Evolutionary conservation across 106 monocot genomes (phyloP), one percentile per base, ranked within the genome.

Genomic region (Gastrodia elata): DNA sequence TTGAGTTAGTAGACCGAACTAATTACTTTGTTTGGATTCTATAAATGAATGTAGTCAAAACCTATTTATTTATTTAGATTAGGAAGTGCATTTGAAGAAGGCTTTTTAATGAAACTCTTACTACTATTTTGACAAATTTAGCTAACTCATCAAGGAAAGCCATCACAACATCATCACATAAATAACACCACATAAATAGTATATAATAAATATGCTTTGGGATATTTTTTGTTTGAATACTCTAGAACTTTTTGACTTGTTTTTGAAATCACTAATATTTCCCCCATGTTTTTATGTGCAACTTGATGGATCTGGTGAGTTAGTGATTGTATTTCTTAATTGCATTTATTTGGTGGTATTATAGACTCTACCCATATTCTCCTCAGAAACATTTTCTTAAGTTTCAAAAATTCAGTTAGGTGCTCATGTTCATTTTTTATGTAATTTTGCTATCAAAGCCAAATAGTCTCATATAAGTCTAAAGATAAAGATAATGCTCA

Each of bases 31-130:
- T 61, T 9, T 61, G 32, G 61, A 61, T 61, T 32, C 8, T 61
- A 61, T 61, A 30, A 32, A 61, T 61, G 61, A 61, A 61, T 61
- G 13, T 61, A 32, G 8, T 61, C 10, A 61, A 30, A 61, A 61
- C 5, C 18, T 7, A 4, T 52, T 5, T 22, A 24, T 52, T 5
- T 22, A 24, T 52, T 52, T 52, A 22, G 52, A 52, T 22, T 52
- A 8, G 52, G 52, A 52, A 52, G 6, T 52, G 22, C 52, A n/a
- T 48, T 48, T 48, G 48, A 48, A 48, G 11, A 16, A 48, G 16
- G 2, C 48, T 48, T 48, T 2, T 48, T 9, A 22, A 52, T 6
- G 52, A 52, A 52, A 52, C 20, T 52, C 52, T 24, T 0, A 52
- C 52, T 22, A 22, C 52, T 9, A 52, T 52, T n/a, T 22, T 52